Conservation (phyloP, 2,329 filamentous ascomycete species). For the Coniella lustricola region DNA sequence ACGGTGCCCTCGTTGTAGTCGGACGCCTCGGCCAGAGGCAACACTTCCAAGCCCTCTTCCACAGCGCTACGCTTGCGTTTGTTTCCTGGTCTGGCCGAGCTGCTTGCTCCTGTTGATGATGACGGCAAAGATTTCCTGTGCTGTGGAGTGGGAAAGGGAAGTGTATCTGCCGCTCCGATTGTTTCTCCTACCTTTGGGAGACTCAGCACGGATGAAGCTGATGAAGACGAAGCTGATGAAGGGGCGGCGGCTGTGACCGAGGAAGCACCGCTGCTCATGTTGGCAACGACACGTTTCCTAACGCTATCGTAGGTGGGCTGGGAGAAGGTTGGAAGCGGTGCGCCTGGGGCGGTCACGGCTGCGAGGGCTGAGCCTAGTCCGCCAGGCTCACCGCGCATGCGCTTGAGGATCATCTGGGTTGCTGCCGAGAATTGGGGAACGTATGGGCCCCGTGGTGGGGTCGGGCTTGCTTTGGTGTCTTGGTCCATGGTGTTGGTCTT, state of each 20-base stretch:
- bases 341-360: slow-evolving; percentile 17
- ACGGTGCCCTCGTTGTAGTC: slow-evolving; percentile 30
- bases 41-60: slow-evolving; percentile 17
- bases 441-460: slow-evolving; percentile 50
- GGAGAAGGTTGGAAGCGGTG: slow-evolving; percentile 21
- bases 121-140: slow-evolving; percentile 2
- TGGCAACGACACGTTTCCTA: slow-evolving; percentile 32
- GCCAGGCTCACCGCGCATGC: slow-evolving; percentile 20
- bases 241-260: no score
- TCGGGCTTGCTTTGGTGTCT: slow-evolving; percentile 46
- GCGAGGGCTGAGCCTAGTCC: slow-evolving; percentile 21
- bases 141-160: slow-evolving; percentile 10
- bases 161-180: slow-evolving; percentile 1
- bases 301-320: slow-evolving; percentile 31
- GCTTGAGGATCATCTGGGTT: slow-evolving; percentile 19
- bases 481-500: slow-evolving; percentile 1
- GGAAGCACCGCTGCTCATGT: slow-evolving; percentile 29
- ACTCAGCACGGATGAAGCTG: not conserved
- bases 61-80: slow-evolving; percentile 16
- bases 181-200: not conserved
- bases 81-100: slow-evolving; percentile 13
- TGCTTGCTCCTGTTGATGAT: not conserved
- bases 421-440: slow-evolving; percentile 15
- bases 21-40: slow-evolving; percentile 10
- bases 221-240: no score